A percentile compares a stretch with the other conserved stretches of the same genome.
Conservation (phyloP, 345 rosid genomes). For the Hibiscus mutabilis region DNA sequence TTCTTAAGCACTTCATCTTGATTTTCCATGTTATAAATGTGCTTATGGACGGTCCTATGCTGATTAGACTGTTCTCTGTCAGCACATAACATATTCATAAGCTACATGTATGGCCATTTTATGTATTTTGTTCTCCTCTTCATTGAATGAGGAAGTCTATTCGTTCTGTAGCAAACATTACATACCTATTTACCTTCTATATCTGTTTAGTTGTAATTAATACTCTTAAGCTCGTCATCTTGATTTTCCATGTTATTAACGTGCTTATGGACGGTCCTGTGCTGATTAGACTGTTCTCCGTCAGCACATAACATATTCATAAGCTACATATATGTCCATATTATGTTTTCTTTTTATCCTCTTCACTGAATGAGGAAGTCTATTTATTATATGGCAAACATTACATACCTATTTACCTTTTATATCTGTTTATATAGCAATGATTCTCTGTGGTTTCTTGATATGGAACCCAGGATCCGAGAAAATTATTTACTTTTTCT, state of each 20-base stretch:
- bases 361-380: not conserved
- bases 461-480: no score
- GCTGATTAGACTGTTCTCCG: not conserved
- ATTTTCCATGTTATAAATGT: not conserved
- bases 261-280: constrained; percentile 4
- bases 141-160: not conserved
- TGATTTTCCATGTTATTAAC: not conserved
- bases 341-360: not conserved
- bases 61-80: not conserved
- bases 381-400: not conserved
- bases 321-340: not conserved
- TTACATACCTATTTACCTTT: no score
- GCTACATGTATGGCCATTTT: constrained; percentile 7
- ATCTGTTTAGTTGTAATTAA: no score
- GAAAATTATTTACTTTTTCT: no score
- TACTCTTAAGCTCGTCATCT: not conserved
- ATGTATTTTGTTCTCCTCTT: not conserved
- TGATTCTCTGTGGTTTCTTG: not conserved
- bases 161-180: not conserved
- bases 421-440: not conserved
- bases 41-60: constrained; percentile 4
- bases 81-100: constrained; percentile 26
- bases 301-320: not conserved
- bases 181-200: no score
- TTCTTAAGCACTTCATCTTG: not conserved